A percentile compares a stretch with the other conserved stretches of the same genome.
Evolutionary conservation across 495 filamentous ascomycete genomes (phyloP).

Genomic region (Thermothielavioides terrestris): DNA sequence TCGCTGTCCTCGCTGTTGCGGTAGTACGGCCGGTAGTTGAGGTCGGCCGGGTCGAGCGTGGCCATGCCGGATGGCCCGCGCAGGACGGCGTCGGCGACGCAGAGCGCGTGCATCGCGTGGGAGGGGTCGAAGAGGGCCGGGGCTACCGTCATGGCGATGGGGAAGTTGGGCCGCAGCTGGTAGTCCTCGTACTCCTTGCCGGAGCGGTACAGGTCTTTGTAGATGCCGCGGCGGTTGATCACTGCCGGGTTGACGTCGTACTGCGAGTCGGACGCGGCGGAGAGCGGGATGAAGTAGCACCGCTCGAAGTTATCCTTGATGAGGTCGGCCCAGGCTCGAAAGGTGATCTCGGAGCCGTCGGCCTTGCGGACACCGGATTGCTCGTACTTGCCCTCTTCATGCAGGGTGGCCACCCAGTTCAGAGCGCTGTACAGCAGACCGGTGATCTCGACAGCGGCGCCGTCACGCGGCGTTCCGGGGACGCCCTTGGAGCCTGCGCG

Average conservation of each 20-base stretch:
- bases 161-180: slow-evolving; percentile 87
- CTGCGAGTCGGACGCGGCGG: slow-evolving; percentile 55
- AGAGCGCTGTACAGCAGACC: slow-evolving; percentile 86
- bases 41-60: slow-evolving; percentile 83
- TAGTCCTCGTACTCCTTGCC: slow-evolving; percentile 97
- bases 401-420: slow-evolving; percentile 63
- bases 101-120: slow-evolving; percentile 69
- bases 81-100: slow-evolving; percentile 66
- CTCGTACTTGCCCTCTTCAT: slow-evolving; percentile 56
- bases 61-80: slow-evolving; percentile 90
- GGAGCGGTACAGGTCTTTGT: slow-evolving; percentile 90
- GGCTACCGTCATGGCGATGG: slow-evolving; percentile 91
- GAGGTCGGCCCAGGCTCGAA: slow-evolving; percentile 68
- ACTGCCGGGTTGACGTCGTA: slow-evolving; percentile 74
- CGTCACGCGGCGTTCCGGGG: slow-evolving; percentile 94
- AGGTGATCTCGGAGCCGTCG: slow-evolving; percentile 55
- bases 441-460: slow-evolving; percentile 89
- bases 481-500: slow-evolving; percentile 85
- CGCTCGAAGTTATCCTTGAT: slow-evolving; percentile 84
- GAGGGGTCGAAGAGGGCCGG: slow-evolving; percentile 73
- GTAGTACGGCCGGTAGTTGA: slow-evolving; percentile 91
- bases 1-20: slow-evolving; percentile 85
- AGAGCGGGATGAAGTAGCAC: slow-evolving; percentile 74
- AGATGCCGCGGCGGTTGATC: slow-evolving; percentile 86
- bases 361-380: slow-evolving; percentile 59